A percentile compares a stretch with the other conserved stretches of the same genome.
Conservation (phyloP, 1,284 basidiomycete species). For the Irpex sp. region DNA sequence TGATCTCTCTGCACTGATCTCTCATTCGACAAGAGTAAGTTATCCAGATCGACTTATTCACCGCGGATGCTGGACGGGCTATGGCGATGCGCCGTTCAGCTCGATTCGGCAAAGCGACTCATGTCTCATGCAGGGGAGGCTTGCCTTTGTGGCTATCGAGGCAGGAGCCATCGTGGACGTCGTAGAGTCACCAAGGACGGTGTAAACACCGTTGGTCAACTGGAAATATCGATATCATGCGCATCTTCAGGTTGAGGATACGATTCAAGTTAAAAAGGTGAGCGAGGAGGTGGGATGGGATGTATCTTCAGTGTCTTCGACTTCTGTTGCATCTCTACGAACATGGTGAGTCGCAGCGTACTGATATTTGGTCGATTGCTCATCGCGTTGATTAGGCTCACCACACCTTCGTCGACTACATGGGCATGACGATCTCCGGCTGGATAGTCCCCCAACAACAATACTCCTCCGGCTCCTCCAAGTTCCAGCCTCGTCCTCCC, state of each 20-base stretch:
- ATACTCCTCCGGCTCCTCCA: not conserved
- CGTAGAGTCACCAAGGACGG: not conserved
- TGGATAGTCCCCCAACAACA: constrained; percentile 1
- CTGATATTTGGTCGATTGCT: not conserved
- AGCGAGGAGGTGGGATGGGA: not conserved
- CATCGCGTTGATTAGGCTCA: not conserved
- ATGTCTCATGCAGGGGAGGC: too few relatives aligned
- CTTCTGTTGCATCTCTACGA: not conserved
- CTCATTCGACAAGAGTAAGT: too few relatives aligned
- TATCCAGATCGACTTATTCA: not conserved
- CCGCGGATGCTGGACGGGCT: not conserved
- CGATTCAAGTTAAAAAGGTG: too few relatives aligned
- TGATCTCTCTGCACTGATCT: not conserved
- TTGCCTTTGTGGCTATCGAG: not conserved
- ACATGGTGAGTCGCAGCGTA: not conserved
- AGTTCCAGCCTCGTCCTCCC: not conserved
- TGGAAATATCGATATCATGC: not conserved
- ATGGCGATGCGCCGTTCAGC: not conserved
- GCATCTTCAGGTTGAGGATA: too few relatives aligned
- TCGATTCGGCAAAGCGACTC: too few relatives aligned
- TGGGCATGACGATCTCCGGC: not conserved
- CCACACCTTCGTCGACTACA: not conserved
- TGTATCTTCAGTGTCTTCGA: not conserved
- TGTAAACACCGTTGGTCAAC: not conserved
- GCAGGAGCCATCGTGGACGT: not conserved